Evolutionary conservation across 345 rosid genomes (phyloP).

Genomic region (Arabidopsis suecica): DNA sequence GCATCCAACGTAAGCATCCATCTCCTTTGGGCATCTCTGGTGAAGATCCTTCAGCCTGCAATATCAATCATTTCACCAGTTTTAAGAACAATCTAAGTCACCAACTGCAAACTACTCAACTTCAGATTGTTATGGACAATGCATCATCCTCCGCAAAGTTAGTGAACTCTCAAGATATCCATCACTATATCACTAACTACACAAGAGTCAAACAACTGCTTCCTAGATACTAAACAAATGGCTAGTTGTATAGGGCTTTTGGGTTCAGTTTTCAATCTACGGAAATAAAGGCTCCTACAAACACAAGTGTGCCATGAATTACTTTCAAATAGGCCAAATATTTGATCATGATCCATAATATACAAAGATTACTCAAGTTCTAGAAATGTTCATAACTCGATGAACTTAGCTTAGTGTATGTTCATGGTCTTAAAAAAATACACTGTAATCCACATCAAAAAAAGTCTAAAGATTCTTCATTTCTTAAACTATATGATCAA

Average conservation of each 20-base stretch:
- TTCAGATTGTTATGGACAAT: conserved; percentile 1
- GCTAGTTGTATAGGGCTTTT: neutral
- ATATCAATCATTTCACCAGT: neutral
- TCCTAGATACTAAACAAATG: neutral
- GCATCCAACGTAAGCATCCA: conserved; percentile 93
- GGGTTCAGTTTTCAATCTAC: neutral
- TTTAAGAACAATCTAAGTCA: neutral
- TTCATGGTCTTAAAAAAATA: neutral
- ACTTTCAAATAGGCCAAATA: neutral
- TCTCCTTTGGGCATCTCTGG: conserved; percentile 81
- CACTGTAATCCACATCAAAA: neutral
- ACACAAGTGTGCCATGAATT: neutral
- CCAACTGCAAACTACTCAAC: neutral
- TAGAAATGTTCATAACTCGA: neutral
- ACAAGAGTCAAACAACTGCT: neutral
- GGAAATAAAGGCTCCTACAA: neutral
- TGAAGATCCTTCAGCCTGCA: conserved; percentile 94
- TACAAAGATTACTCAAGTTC: neutral
- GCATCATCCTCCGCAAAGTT: neutral
- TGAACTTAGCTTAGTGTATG: neutral
- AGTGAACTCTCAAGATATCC: neutral
- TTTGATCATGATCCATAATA: neutral
- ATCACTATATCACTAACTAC: neutral
- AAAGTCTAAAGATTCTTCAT: neutral
- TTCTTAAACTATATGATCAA: neutral